phyloP scores from a whole-genome alignment of 306 rosid species.

The Gynostemma pentaphyllum region DNA sequence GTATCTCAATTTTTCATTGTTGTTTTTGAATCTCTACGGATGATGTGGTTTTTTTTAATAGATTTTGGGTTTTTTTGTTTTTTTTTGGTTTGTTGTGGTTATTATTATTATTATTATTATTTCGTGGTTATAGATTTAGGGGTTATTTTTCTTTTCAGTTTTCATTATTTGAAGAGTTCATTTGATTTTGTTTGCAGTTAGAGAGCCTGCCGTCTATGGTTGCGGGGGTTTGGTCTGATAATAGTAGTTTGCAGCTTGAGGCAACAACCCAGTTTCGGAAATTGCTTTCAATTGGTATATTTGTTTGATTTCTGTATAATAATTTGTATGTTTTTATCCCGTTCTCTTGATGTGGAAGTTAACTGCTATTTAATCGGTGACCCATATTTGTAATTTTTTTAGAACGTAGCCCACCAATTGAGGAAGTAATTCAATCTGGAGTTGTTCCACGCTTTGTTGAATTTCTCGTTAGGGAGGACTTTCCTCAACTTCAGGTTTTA shows the following conservation, averaged over 20 bases:
- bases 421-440: conserved; percentile 69
- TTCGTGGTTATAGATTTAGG: no score
- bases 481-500: conserved; percentile 61
- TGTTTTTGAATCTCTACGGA: conserved; percentile 4
- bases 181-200: conserved; percentile 24
- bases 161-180: neutral
- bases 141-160: no score
- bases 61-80: no score
- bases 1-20: neutral
- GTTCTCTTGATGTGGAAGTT: neutral
- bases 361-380: neutral
- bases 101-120: no score
- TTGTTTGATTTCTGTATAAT: neutral
- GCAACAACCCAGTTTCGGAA: conserved; percentile 64
- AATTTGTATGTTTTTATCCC: neutral
- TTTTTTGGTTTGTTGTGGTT: no score
- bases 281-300: conserved; percentile 54
- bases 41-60: neutral
- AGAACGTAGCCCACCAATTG: conserved; percentile 69
- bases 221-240: conserved; percentile 54
- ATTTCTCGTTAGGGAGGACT: conserved; percentile 59
- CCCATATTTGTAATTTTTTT: neutral
- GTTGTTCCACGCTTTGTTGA: conserved; percentile 65
- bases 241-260: conserved; percentile 45
- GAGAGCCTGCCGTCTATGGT: conserved; percentile 71